A percentile compares a stretch with the other conserved stretches of the same genome.
Evolutionary conservation across 1,139 yeast genomes (phyloP).

Genomic region (Geotrichum europaeum): DNA sequence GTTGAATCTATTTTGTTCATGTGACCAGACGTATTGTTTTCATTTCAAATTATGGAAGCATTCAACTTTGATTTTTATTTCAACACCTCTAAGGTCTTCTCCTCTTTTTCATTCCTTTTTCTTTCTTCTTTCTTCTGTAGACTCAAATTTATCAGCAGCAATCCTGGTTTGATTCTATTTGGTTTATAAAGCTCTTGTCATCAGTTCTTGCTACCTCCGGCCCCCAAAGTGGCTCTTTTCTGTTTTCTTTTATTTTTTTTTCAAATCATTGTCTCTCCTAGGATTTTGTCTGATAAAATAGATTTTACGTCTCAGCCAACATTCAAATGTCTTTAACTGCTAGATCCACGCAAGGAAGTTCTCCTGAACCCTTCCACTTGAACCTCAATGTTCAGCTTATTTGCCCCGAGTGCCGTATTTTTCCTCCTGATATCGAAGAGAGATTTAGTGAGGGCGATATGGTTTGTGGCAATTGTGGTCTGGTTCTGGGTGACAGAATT

Average conservation of each 20-base stretch:
- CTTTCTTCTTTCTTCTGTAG: not conserved
- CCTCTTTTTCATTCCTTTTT: not conserved
- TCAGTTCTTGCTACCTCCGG: not conserved
- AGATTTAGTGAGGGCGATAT: slow-evolving; percentile 96
- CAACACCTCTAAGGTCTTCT: not conserved
- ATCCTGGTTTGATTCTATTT: not conserved
- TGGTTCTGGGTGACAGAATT: slow-evolving; percentile 83
- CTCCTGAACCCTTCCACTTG: slow-evolving; percentile 25
- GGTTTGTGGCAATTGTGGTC: slow-evolving; percentile 94
- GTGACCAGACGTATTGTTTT: not conserved
- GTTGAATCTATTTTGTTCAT: not conserved
- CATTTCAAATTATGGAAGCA: not conserved
- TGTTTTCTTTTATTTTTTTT: not conserved
- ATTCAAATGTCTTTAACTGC: not conserved
- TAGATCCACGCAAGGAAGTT: not conserved
- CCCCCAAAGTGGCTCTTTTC: not conserved
- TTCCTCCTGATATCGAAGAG: slow-evolving; percentile 93
- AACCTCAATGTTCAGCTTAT: slow-evolving; percentile 80
- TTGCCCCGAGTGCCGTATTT: slow-evolving; percentile 93
- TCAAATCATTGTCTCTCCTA: not conserved
- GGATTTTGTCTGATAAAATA: not conserved
- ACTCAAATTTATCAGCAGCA: not conserved
- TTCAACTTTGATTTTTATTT: not conserved
- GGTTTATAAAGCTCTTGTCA: not conserved
- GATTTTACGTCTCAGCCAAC: not conserved